Evolutionary conservation across 164 flowering plant genomes (phyloP), one percentile per base, ranked within the genome.

Genomic region (Tinospora cordifolia): DNA sequence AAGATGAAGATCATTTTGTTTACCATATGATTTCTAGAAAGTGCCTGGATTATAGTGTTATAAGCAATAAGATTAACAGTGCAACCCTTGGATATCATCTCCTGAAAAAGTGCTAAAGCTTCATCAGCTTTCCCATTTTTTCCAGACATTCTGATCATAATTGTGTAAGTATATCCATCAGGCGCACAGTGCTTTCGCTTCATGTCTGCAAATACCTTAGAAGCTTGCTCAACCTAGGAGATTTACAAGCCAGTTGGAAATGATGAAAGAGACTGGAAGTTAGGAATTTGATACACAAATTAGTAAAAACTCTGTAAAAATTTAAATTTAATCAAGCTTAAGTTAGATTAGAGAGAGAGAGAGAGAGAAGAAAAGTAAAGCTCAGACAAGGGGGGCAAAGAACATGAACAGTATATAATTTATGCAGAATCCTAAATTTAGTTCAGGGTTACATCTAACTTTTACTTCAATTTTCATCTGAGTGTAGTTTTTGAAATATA

Each of bases 81-180:
- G 40, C 76, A 76, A 62, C 84, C 92, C 79, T 84, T 90, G 51
- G 78, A 62, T 41, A 87, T 59, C 99, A 94, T 92, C 76, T 90
- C 97, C 63, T 92, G 78, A 69, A 92, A 94, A 26, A 92, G 71
- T 47, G 81, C 72, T 74, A 94, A 67, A 12, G 90, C 82, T 59
- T 88, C 87, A 58, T 88, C 87, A 30, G 78, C 51, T 82, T 86
- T 87, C 34, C 88, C 90, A 15, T 69, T 64, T 76, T 81, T 87
- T 59, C 98, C 98, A 6, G 74, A 76, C 97, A 88, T 85, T 82
- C 89, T 86, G 49, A 92, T 87, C 85, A 94, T 78, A 66, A 92
- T 90, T 3, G 96, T 90, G 72, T 87, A 92, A 0, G 98, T 88
- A 71, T 86, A 94, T 69, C 84, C 91, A 77, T 92, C 97, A 39